phyloP scores from a whole-genome alignment of 2,329 filamentous ascomycete genomes.

The Pestalotiopsis sp. region DNA sequence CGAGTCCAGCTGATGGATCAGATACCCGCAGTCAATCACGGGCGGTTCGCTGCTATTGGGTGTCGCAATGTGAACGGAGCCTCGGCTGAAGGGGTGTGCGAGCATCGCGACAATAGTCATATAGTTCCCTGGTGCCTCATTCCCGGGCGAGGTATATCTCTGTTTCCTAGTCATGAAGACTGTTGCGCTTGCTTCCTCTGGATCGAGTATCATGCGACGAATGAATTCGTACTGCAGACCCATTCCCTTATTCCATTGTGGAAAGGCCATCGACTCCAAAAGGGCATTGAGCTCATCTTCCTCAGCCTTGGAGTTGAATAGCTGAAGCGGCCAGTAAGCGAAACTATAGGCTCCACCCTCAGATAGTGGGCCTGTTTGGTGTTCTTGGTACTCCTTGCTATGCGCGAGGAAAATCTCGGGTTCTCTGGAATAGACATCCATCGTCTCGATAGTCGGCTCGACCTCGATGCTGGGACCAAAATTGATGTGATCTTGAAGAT shows the following conservation, averaged over 20 bases:
- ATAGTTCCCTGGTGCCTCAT: not conserved
- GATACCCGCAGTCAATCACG: not conserved
- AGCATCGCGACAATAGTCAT: not conserved
- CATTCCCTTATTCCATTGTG: not conserved
- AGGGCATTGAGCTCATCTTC: not conserved
- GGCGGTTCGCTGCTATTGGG: not conserved
- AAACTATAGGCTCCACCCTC: not conserved
- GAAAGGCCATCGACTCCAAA: not conserved
- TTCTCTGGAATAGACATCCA: not conserved
- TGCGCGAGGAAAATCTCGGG: not conserved
- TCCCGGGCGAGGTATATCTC: not conserved
- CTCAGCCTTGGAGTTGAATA: not conserved
- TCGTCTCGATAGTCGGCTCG: not conserved
- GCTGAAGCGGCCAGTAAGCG: not conserved
- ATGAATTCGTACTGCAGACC: not conserved
- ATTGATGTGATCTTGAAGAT: constrained; percentile 35
- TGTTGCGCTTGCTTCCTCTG: not conserved
- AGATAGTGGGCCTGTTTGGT: not conserved
- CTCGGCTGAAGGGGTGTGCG: constrained; percentile 16
- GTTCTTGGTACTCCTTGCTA: not conserved
- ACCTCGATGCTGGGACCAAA: not conserved
- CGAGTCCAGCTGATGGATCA: constrained; percentile 11
- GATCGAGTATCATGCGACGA: not conserved
- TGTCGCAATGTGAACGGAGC: constrained; percentile 8
- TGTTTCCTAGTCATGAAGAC: constrained; percentile 3